These are phyloP conservation scores for Allium fistulosum DNA, from an alignment of 106 monocot genomes.

Conservation along the genomic window DNA sequence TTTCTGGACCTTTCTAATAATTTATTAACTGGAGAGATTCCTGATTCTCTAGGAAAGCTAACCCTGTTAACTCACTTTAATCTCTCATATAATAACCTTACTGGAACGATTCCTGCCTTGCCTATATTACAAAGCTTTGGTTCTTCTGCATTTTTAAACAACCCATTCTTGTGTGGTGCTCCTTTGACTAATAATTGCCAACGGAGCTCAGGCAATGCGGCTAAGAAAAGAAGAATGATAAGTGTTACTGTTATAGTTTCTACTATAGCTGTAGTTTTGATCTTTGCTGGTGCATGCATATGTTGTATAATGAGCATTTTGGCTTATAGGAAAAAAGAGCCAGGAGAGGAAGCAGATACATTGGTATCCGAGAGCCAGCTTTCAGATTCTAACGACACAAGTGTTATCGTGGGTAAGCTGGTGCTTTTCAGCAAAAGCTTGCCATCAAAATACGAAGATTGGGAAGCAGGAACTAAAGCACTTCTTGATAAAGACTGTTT, in stretches of 20 bases:
- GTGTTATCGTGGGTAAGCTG: conserved; percentile 75
- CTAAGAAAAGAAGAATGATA: conserved; percentile 21
- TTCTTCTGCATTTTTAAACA: conserved; percentile 43
- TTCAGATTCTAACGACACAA: conserved; percentile 30
- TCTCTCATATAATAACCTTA: conserved; percentile 77
- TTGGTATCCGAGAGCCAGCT: conserved; percentile 60
- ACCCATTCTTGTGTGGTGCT: conserved; percentile 70
- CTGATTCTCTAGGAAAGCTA: conserved; percentile 39
- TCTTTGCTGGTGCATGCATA: conserved; percentile 69
- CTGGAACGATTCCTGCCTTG: conserved; percentile 55
- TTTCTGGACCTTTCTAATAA: conserved; percentile 71
- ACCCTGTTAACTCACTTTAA: conserved; percentile 53
- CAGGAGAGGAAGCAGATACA: conserved; percentile 36
- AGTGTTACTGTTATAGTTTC: conserved; percentile 56
- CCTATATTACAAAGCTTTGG: conserved; percentile 51
- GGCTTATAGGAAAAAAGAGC: conserved; percentile 36
- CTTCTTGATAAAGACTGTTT: conserved; percentile 81
- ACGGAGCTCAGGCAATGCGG: neutral
- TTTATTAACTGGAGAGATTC: conserved; percentile 54
- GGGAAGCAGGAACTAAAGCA: conserved; percentile 88
- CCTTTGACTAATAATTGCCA: conserved; percentile 49
- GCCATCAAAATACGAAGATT: conserved; percentile 85
- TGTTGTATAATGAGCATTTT: conserved; percentile 52
- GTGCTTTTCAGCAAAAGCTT: conserved; percentile 96
- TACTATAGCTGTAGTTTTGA: conserved; percentile 62